Conservation (phyloP, 108 stramenopile species). For the Nannochloropsis gaditana region DNA sequence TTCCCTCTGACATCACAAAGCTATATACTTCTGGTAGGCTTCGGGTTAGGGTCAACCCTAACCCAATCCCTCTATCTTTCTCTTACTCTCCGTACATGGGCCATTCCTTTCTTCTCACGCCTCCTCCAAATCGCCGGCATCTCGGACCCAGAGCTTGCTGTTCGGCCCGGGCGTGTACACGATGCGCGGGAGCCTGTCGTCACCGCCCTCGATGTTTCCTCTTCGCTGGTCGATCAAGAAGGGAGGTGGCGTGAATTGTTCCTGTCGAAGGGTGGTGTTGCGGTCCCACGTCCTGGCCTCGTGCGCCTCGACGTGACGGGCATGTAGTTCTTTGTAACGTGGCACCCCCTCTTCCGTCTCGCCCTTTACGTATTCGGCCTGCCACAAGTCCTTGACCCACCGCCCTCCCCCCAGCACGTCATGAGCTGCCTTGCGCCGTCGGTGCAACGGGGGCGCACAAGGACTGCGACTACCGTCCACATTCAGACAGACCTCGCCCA, state of each 20-base stretch:
- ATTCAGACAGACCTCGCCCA: background rate
- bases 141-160: background rate
- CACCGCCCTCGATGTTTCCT: background rate
- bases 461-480: background rate
- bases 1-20: background rate
- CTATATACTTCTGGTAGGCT: too few species aligned
- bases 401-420: slow-evolving; percentile 9
- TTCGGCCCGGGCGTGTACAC: background rate
- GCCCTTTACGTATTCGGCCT: background rate
- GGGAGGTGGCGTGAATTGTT: background rate
- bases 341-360: background rate
- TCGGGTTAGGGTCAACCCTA: background rate
- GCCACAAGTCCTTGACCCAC: background rate
- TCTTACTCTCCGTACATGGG: background rate
- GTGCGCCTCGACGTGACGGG: background rate
- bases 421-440: background rate
- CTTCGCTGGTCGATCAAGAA: background rate
- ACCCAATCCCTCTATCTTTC: background rate
- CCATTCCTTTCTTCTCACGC: background rate
- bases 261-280: background rate
- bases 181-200: background rate
- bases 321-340: background rate
- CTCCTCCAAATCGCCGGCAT: background rate
- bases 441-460: background rate
- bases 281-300: background rate